Percentiles rank a stretch among this genome's conserved stretches.
Conservation (phyloP, 192 early-diverging fungal species). For the Coemansia brasiliensis region DNA sequence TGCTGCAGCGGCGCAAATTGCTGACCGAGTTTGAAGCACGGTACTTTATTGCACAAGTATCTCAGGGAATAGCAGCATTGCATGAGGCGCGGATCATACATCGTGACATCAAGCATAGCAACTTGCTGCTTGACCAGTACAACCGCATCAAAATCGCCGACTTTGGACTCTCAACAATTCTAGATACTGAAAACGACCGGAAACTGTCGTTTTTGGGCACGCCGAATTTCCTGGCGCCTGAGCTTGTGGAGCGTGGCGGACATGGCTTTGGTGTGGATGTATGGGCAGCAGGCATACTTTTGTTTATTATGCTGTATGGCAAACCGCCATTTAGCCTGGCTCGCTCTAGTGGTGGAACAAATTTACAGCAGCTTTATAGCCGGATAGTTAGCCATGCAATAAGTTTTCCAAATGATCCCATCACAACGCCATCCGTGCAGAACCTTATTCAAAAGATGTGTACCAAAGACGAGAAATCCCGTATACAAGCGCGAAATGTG, state of each 20-base stretch:
- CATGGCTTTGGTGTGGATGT: conserved; percentile 94
- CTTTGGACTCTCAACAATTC: conserved; percentile 89
- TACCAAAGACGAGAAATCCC: conserved; percentile 60
- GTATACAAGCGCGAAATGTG: conserved; percentile 37
- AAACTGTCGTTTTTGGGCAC: conserved; percentile 97
- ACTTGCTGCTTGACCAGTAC: conserved; percentile 79
- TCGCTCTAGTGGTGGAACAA: conserved; percentile 12
- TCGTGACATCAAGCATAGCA: conserved; percentile 94
- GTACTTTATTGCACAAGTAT: conserved; percentile 80
- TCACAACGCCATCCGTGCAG: conserved; percentile 63
- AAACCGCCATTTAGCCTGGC: conserved; percentile 74
- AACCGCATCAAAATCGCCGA: conserved; percentile 92
- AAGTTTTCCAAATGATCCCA: conserved; percentile 67
- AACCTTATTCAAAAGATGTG: conserved; percentile 70
- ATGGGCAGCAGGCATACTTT: conserved; percentile 89
- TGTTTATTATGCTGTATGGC: conserved; percentile 90
- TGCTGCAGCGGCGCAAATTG: conserved; percentile 73
- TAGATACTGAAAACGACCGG: conserved; percentile 77
- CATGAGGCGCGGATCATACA: conserved; percentile 83
- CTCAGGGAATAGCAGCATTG: conserved; percentile 78
- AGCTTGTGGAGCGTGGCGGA: conserved; percentile 84
- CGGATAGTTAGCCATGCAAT: conserved; percentile 39
- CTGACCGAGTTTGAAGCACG: conserved; percentile 90
- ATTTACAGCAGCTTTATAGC: conserved; percentile 42
- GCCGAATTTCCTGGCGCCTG: conserved; percentile 97